Evolutionary conservation across 169 alveolate species (phyloP), one percentile per base, ranked within the genome.

Genomic region (Amoebophrya sp.): DNA sequence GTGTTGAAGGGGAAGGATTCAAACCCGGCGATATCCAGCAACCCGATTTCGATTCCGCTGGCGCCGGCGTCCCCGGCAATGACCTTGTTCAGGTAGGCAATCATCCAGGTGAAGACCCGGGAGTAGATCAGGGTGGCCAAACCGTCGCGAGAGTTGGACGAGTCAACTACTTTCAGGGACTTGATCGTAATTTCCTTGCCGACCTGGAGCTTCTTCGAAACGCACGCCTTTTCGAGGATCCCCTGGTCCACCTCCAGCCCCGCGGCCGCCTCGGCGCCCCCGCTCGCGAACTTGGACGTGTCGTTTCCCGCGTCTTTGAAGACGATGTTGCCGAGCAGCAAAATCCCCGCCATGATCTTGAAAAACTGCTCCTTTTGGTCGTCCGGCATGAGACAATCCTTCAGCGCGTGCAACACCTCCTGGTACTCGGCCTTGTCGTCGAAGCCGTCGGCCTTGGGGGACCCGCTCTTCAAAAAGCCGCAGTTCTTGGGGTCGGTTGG

Each of bases 1-100:
- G 97, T 94, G 94, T 96, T 96, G 47, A 93, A 89, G 40, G 95
- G 96, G 90, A 96, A 96, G 25, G 94, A 95, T 94, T 97, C 98
- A 92, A 96, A 96, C 0, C 98, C 98, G 77, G 95, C 96, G 47
- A 96, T 96, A 25, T 96, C 98, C 38, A 96, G 92, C 32, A 96
- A 77, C 23, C 97, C 97, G 23, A 96, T 95, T 40, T 93, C 94
- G 40, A 40, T 92, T 66, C 95, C 94, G 93, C 95, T 96, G 39
- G 97, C 97, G 39, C 90, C 93, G 38, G 32, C 83, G 18, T 2
- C 83, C 83, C 35, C 35, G 10, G 35, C 29, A 66, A 66, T 66
- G 35, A 66, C 83, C 35, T 66, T 66, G 32, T 66, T 66, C 83
- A 66, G 83, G 35, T 7, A 66, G 32, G 83, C 83, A 25, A 66